Evolutionary conservation across 23 red algal genomes (phyloP).

Genomic region (Gracilaria domingensis): DNA sequence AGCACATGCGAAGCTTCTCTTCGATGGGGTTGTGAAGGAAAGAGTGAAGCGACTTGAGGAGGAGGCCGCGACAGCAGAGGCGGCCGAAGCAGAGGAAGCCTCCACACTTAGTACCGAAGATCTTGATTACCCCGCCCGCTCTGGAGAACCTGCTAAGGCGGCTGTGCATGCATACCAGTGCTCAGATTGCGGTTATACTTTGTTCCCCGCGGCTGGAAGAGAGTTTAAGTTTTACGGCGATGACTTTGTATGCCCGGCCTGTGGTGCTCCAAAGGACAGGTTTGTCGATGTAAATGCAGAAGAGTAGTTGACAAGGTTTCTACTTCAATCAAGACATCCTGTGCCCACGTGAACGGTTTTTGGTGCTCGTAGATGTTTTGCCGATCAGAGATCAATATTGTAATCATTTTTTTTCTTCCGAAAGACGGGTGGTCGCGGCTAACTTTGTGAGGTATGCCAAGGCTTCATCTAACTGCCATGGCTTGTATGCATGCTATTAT

Average conservation of each 20-base stretch:
- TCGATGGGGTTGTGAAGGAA: constrained; percentile 53
- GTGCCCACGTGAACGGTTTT: not conserved
- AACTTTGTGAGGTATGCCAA: no score
- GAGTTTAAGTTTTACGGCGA: constrained; percentile 94
- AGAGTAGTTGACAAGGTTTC: constrained; percentile 23
- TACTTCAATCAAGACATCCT: not conserved
- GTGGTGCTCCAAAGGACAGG: constrained; percentile 88
- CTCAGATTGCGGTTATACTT: constrained; percentile 89
- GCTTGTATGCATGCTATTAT: no score
- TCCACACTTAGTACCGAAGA: constrained; percentile 40
- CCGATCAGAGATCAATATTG: no score
- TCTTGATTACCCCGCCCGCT: constrained; percentile 73
- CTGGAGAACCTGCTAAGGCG: constrained; percentile 73
- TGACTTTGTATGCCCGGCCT: constrained; percentile 94
- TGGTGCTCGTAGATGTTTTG: not conserved
- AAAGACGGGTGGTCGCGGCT: no score
- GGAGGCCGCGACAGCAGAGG: constrained; percentile 53
- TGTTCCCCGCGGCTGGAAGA: constrained; percentile 87
- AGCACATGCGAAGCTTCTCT: constrained; percentile 53
- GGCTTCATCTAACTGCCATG: no score
- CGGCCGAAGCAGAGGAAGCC: constrained; percentile 67
- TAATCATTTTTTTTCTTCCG: no score
- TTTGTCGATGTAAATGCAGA: constrained; percentile 84
- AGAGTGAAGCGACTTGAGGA: constrained; percentile 19
- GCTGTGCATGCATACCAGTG: constrained; percentile 86